Percentiles rank a stretch among this genome's conserved stretches.
phyloP scores from a whole-genome alignment of 768 basidiomycete genomes.

The Amanita rubescens region DNA sequence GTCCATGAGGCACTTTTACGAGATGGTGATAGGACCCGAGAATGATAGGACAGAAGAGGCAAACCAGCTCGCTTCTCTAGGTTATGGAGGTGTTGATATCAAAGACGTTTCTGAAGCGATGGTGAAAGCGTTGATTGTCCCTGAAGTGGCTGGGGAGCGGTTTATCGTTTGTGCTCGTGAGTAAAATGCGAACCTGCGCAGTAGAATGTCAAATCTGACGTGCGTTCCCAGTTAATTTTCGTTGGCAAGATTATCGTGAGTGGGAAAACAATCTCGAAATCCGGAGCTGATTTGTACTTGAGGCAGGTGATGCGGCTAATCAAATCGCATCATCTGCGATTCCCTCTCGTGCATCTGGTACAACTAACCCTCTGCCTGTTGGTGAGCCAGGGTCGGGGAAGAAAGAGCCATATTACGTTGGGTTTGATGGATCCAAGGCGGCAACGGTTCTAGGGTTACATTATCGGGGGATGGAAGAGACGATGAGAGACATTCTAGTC shows the following conservation, averaged over 20 bases:
- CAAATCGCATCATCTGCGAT: conserved; percentile 17
- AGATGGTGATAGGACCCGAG: conserved; percentile 15
- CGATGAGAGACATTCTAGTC: conserved; percentile 12
- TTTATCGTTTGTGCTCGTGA: conserved; percentile 34
- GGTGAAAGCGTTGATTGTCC: conserved; percentile 37
- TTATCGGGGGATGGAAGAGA: conserved; percentile 11
- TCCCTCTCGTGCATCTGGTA: too few relatives aligned
- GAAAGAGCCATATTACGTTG: not conserved
- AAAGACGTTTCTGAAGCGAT: conserved; percentile 47
- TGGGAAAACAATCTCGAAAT: not conserved
- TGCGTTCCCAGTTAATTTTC: not conserved
- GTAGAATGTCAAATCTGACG: not conserved
- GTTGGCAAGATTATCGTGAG: conserved; percentile 33
- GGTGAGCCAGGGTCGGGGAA: not conserved
- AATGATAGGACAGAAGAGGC: conserved; percentile 11
- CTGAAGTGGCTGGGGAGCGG: conserved; percentile 36
- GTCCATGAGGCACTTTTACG: conserved; percentile 26
- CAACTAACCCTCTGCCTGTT: conserved; percentile 20
- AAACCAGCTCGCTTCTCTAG: conserved; percentile 12
- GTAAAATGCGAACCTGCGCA: not conserved
- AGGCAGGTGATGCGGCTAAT: conserved; percentile 28
- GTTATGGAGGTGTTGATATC: conserved; percentile 35
- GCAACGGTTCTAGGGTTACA: not conserved
- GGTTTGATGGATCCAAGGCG: too few relatives aligned
- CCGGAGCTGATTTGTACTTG: not conserved